Base-by-base conservation (phyloP, 305 asterid genomes). In the Rubia peregrina region DNA sequence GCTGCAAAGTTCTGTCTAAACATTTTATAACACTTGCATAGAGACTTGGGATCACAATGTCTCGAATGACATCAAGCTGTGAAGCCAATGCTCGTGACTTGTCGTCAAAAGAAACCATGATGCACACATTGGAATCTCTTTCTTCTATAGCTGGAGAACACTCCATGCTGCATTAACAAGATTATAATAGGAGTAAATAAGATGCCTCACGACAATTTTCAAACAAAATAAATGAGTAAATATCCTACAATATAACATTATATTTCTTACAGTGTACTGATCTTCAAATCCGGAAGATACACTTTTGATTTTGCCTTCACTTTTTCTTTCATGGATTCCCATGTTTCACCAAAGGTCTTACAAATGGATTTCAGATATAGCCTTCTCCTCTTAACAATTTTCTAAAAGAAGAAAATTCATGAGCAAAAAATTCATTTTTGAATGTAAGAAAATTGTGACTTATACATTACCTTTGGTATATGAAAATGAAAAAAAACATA, bases 221-320 rank as follows among this genome's bases (percentile, higher is more conserved):
- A 30, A 60, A 60, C 21, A 62, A 8, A 36, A 14, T 43, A 26
- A 9, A 65, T 16, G 3, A 73, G 67, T 11, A 57, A 43, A 53
- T 38, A 16, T 42, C 46, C 48, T 65, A n/a, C 76, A 3, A 49
- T 16, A 68, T 19, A 48, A 56, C 57, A 17, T 33, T 40, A 46
- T 61, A 67, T 66, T 74, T 75, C 30, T 26, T 26, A 26, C 30
- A 2, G 30, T 26, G 30, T 26, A 26, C 30, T 26, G 30, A 26
- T 87, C 74, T 72, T 77, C 82, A 95, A 71, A 42, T 72, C 69
- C 61, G 96, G 97, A 75, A 88, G 87, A 72, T 75, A 53, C 43
- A 61, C 24, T 80, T 85, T 91, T 42, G 11, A 72, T 77, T 77
- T 64, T 41, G 9, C 26, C 24, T 21, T 64, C 13, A 64, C 51